Conservation (phyloP, 208 protist species). For the Wallacemonas collosoma region DNA sequence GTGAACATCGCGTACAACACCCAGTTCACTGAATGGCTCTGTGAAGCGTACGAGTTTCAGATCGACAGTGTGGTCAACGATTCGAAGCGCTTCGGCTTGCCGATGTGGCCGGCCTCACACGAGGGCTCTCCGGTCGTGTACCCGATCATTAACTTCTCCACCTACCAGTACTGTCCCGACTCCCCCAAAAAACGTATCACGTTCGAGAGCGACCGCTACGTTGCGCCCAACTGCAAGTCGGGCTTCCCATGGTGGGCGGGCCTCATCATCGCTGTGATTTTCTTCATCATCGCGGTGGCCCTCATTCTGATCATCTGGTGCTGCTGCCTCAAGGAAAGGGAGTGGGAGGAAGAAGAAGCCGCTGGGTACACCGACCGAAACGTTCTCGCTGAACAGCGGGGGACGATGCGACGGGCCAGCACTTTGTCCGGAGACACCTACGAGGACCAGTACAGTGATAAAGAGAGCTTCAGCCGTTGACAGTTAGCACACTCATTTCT, state of each 20-base stretch:
- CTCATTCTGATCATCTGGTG: constrained; percentile 50
- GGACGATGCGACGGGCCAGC: constrained; percentile 23
- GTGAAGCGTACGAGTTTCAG: constrained; percentile 61
- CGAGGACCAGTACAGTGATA: constrained; percentile 25
- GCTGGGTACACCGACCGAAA: constrained; percentile 22
- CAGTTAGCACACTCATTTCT: not conserved
- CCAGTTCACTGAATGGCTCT: constrained; percentile 55
- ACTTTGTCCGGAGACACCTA: constrained; percentile 1
- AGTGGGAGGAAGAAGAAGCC: constrained; percentile 21
- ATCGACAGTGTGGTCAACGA: constrained; percentile 13
- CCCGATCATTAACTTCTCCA: not conserved
- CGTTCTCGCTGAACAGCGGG: not conserved
- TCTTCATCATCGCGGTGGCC: constrained; percentile 32
- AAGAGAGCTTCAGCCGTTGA: not conserved
- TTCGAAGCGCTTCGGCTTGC: constrained; percentile 27
- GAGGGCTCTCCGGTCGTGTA: constrained; percentile 26
- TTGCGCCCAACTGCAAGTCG: constrained; percentile 38
- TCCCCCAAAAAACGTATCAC: constrained; percentile 9
- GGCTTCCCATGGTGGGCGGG: constrained; percentile 57
- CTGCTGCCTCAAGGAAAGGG: constrained; percentile 33
- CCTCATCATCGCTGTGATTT: constrained; percentile 47
- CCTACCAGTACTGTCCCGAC: constrained; percentile 38
- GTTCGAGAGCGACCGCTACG: constrained; percentile 28
- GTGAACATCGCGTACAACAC: constrained; percentile 43
- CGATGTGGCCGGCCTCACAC: constrained; percentile 53